Base-by-base conservation (phyloP, 441 rosid genomes). In the Croton setiger region DNA sequence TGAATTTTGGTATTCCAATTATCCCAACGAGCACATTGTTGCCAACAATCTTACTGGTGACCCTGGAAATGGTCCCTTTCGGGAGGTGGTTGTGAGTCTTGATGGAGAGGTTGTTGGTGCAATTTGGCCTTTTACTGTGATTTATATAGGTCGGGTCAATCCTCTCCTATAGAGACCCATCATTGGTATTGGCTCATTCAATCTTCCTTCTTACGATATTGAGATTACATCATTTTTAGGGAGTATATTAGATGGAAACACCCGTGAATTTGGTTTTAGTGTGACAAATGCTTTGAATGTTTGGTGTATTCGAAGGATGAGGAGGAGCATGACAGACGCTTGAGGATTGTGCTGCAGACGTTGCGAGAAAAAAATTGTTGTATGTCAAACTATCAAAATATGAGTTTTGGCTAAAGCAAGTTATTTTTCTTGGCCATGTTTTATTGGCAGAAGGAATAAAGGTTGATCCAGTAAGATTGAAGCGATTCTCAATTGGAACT, bases 41-140 rank as follows among this genome's bases (percentile, higher is more conserved):
- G 91, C 88, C 0, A 94, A 91, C 44, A 82, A 85, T 72, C 80
- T 91, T 12, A 82, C 75, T 27, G 78, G 18, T 51, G 21, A 12
- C 0, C 75, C 77, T 13, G 98, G 93, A 41, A 94, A 94, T 77
- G 98, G 98, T 62, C 91, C 97, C 65, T 94, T 94, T 60, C 82
- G 97, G 77, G 97, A 94, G 84, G 94, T 90, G 69, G 72, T 89
- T 60, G 85, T 94, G 41, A 85, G 79, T 68, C 84, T 94, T 18
- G 97, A 94, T 53, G 91, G 83, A 0, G 67, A 60, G 23, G 23
- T 81, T 0, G 85, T 89, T 3, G 97, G 98, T 51, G 91, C 90
- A 1, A 63, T 90, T 66, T 91, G 97, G 96, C 97, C 97, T 27
- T 94, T 94, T 68, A 90, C 97, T 18, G 97, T 94, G 72, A 81